phyloP scores from a whole-genome alignment of 805 yeast species.

The Candida alai region DNA sequence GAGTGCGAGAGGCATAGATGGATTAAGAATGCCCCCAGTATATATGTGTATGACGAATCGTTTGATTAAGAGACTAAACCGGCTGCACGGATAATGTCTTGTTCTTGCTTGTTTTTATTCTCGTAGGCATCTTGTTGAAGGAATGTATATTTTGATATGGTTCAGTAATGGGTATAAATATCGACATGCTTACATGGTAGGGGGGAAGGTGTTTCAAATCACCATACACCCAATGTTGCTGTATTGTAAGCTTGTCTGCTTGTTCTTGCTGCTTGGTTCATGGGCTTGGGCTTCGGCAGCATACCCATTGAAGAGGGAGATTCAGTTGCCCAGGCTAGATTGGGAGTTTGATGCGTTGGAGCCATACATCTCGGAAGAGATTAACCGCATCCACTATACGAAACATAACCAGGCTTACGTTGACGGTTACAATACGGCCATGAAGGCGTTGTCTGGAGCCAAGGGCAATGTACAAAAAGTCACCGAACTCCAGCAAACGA shows the following conservation, averaged over 20 bases:
- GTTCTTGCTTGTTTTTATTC: no score
- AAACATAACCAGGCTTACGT: slow-evolving; percentile 94
- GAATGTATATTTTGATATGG: no score
- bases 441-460: slow-evolving; percentile 71
- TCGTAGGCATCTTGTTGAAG: no score
- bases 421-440: slow-evolving; percentile 74
- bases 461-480: slow-evolving; percentile 57
- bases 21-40: slow-evolving; percentile 30
- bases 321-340: slow-evolving; percentile 74
- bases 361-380: slow-evolving; percentile 81
- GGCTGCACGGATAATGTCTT: no score
- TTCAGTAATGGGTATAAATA: no score
- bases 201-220: no score
- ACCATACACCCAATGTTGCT: no score
- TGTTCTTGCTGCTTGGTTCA: no score
- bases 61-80: no score
- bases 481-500: slow-evolving; percentile 62
- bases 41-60: slow-evolving; percentile 40
- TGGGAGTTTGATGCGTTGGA: slow-evolving; percentile 84
- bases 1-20: slow-evolving; percentile 28
- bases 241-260: no score
- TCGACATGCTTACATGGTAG: no score
- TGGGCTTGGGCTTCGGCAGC: no score
- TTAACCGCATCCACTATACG: slow-evolving; percentile 81
- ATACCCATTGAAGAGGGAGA: slow-evolving; percentile 59